A percentile compares a stretch with the other conserved stretches of the same genome.
Evolutionary conservation across 352 stramenopile species (phyloP).

Genomic region (Hyaloperonospora brassicae): DNA sequence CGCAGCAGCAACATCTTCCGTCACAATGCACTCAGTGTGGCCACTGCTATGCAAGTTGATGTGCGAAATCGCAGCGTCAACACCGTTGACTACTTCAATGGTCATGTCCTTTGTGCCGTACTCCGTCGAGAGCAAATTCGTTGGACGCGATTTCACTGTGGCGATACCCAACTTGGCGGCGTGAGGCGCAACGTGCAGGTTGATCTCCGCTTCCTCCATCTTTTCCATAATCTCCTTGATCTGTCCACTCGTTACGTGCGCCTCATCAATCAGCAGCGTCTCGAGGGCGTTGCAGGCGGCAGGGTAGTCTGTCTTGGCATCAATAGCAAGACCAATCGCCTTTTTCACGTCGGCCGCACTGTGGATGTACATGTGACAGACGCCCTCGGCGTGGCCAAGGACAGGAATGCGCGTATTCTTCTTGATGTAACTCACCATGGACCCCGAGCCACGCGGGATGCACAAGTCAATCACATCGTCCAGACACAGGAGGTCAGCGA

Average conservation of each 20-base stretch:
- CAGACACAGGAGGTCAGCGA: conserved; percentile 88
- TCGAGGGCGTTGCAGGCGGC: conserved; percentile 97
- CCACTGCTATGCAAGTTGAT: conserved; percentile 93
- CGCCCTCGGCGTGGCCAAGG: conserved; percentile 95
- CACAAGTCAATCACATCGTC: conserved; percentile 98
- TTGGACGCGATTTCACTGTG: conserved; percentile 61
- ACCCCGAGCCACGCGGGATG: conserved; percentile 94
- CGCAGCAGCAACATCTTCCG: conserved; percentile 79
- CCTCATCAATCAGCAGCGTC: conserved; percentile 92
- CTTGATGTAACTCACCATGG: conserved; percentile 96
- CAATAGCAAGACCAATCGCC: conserved; percentile 87
- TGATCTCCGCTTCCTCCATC: conserved; percentile 88
- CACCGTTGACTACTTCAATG: conserved; percentile 87
- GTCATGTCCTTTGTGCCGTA: conserved; percentile 92
- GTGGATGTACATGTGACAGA: conserved; percentile 98
- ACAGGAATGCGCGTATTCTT: conserved; percentile 95
- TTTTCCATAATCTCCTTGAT: conserved; percentile 70
- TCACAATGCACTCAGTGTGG: conserved; percentile 98
- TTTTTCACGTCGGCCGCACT: conserved; percentile 79
- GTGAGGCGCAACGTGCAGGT: conserved; percentile 85
- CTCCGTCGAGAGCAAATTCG: conserved; percentile 85
- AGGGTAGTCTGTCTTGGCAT: conserved; percentile 98
- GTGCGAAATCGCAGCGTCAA: conserved; percentile 90
- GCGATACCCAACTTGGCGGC: conserved; percentile 67
- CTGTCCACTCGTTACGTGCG: conserved; percentile 67